Percentiles rank a stretch among this genome's conserved stretches.
phyloP scores from a whole-genome alignment of 2,329 filamentous ascomycete species.

The Calonectria hawksworthii region DNA sequence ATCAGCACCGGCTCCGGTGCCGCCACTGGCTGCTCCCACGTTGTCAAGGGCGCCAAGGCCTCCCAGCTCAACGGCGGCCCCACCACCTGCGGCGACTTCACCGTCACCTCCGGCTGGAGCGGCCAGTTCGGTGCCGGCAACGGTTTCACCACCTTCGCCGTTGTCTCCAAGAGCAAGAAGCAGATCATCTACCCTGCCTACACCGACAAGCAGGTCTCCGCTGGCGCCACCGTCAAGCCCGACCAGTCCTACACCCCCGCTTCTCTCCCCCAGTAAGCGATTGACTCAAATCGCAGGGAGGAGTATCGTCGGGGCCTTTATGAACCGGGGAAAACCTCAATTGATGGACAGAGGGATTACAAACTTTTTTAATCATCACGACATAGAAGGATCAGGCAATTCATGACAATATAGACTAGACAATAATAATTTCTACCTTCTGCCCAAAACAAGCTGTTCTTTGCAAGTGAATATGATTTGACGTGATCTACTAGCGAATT shows the following conservation, averaged over 20 bases:
- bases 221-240: constrained; percentile 61
- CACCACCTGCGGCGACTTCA: constrained; percentile 63
- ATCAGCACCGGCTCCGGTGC: constrained; percentile 60
- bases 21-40: constrained; percentile 44
- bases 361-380: background rate
- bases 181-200: constrained; percentile 68
- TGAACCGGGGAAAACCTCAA: background rate
- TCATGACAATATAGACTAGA: constrained; percentile 5
- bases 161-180: constrained; percentile 58
- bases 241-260: constrained; percentile 62
- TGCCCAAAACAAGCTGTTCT: background rate
- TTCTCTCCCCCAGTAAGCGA: constrained; percentile 31
- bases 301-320: constrained; percentile 4
- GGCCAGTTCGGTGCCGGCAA: constrained; percentile 66
- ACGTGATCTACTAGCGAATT: no score
- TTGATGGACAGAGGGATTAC: background rate
- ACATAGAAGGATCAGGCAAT: background rate
- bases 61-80: constrained; percentile 55
- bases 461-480: background rate
- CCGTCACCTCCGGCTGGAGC: constrained; percentile 68
- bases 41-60: constrained; percentile 51
- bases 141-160: constrained; percentile 68
- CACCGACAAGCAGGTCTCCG: constrained; percentile 63
- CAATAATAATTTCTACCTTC: constrained; percentile 13
- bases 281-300: background rate